Conservation (phyloP, 805 yeast genomes). For the Sugiyamaella marilandica region DNA sequence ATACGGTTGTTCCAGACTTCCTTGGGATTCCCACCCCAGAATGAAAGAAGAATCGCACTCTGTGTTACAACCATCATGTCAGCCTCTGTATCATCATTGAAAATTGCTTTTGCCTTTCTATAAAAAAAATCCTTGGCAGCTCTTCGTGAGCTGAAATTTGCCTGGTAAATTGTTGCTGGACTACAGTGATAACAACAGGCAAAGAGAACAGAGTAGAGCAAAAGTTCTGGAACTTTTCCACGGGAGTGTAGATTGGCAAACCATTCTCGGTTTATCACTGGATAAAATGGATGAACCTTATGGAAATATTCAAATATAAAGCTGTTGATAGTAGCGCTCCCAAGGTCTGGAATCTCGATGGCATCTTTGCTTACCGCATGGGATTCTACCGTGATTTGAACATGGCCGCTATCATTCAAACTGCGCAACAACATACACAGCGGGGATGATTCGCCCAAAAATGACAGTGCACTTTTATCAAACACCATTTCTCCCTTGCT, state of each 20-base stretch:
- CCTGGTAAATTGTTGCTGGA: conserved; percentile 2
- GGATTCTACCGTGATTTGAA: conserved; percentile 1
- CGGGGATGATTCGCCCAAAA: conserved; percentile 16
- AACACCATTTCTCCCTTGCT: neutral
- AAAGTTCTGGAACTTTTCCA: conserved; percentile 7
- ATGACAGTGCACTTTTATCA: conserved; percentile 6
- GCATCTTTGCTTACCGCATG: neutral
- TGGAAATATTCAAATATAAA: conserved; percentile 7
- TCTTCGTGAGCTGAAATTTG: conserved; percentile 2
- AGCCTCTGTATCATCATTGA: conserved; percentile 4
- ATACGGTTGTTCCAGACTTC: conserved; percentile 10
- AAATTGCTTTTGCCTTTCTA: conserved; percentile 7
- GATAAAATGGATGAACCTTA: conserved; percentile 15
- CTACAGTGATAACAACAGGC: conserved; percentile 14
- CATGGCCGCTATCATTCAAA: conserved; percentile 13
- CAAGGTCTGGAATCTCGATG: neutral
- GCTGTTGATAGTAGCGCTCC: conserved; percentile 1
- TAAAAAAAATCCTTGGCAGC: conserved; percentile 10
- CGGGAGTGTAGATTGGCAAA: conserved; percentile 11
- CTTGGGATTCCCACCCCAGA: conserved; percentile 12
- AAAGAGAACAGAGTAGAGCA: conserved; percentile 16
- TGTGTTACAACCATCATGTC: conserved; percentile 9
- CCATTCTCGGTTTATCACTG: conserved; percentile 12
- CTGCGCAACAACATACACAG: conserved; percentile 8
- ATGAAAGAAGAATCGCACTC: conserved; percentile 4